These are phyloP conservation scores for Hymenoscyphus salicellus DNA, from an alignment of 2,329 filamentous ascomycete genomes.

Conservation along the genomic window DNA sequence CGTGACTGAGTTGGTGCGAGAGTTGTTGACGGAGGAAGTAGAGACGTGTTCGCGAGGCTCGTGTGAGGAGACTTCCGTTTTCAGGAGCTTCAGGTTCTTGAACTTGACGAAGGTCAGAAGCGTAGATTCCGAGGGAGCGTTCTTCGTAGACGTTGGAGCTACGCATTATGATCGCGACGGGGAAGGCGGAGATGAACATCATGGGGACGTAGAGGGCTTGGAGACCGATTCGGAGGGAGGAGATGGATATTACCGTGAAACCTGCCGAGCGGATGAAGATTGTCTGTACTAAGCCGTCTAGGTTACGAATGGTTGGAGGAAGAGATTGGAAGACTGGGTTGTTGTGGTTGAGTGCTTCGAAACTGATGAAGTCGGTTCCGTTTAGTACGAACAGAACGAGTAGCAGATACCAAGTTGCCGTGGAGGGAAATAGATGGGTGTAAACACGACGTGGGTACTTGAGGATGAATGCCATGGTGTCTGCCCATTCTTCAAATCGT, in stretches of 20 bases:
- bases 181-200: slow-evolving; percentile 65
- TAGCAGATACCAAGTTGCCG: slow-evolving; percentile 64
- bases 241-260: slow-evolving; percentile 62
- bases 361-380: slow-evolving; percentile 61
- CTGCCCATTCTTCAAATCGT: not conserved
- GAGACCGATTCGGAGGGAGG: slow-evolving; percentile 52
- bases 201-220: slow-evolving; percentile 61
- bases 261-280: slow-evolving; percentile 63
- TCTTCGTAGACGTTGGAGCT: slow-evolving; percentile 73
- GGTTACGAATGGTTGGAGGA: slow-evolving; percentile 50
- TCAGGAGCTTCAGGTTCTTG: not conserved
- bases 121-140: slow-evolving; percentile 60
- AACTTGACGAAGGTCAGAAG: slow-evolving; percentile 18
- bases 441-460: slow-evolving; percentile 57
- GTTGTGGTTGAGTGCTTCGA: slow-evolving; percentile 63
- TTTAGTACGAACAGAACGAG: slow-evolving; percentile 61
- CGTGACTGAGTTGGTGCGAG: slow-evolving; percentile 61
- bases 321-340: slow-evolving; percentile 54
- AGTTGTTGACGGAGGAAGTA: slow-evolving; percentile 45
- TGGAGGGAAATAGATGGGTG: slow-evolving; percentile 61
- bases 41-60: not conserved
- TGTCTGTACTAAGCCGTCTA: slow-evolving; percentile 65
- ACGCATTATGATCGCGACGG: slow-evolving; percentile 61
- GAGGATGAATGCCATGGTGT: slow-evolving; percentile 45
- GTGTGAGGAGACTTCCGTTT: not conserved